These are phyloP conservation scores for Tricholoma bakamatsutake DNA, from an alignment of 768 basidiomycete species.

Conservation along the genomic window DNA sequence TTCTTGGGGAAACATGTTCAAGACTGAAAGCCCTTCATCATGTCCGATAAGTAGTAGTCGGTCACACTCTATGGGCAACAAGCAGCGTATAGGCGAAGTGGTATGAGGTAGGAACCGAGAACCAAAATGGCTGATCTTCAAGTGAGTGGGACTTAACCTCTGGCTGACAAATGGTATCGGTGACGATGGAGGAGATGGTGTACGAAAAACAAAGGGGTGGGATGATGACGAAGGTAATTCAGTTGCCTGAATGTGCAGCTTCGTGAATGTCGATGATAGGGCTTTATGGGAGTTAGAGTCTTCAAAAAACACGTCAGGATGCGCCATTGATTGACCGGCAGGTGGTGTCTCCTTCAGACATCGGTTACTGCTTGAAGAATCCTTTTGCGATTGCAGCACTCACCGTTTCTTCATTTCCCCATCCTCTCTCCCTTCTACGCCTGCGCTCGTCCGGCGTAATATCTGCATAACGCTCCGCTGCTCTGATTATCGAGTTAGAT, in stretches of 20 bases:
- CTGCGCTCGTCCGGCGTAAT: conserved; percentile 51
- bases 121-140: conserved; percentile 73
- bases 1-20: conserved; percentile 78
- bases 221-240: conserved; percentile 27
- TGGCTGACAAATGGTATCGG: conserved; percentile 44
- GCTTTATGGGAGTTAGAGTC: neutral
- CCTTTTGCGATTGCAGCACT: neutral
- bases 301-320: neutral
- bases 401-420: conserved; percentile 47
- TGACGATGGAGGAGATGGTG: conserved; percentile 26
- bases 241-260: conserved; percentile 39
- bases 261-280: neutral
- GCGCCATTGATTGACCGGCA: neutral
- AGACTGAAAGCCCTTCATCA: conserved; percentile 72
- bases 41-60: conserved; percentile 72
- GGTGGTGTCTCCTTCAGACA: conserved; percentile 1
- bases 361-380: neutral
- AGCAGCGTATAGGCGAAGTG: conserved; percentile 65
- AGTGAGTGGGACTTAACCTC: conserved; percentile 51
- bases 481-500: conserved; percentile 36
- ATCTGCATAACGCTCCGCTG: conserved; percentile 76
- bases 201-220: conserved; percentile 17
- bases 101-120: conserved; percentile 83
- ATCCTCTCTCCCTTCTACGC: conserved; percentile 60
- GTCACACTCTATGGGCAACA: conserved; percentile 64